Evolutionary conservation across 352 stramenopile genomes (phyloP), one percentile per base, ranked within the genome.

Genomic region (Globisporangium takayamanum): DNA sequence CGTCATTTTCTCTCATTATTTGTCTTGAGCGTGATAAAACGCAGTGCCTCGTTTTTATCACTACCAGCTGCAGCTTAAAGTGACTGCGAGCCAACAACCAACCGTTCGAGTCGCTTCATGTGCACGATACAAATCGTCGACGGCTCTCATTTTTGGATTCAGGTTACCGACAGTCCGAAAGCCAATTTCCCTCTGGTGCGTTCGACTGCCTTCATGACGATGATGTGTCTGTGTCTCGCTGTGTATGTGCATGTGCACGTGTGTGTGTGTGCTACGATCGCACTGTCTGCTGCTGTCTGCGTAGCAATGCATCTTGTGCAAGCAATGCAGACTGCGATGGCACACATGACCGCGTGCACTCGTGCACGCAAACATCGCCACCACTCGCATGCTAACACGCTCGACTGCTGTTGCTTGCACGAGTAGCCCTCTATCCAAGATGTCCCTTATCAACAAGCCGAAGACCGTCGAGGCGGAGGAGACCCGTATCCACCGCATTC

Each of bases 401-500:
- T 56, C 46, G 8, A 52, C 20, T 50, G 26, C 5, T 47, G 16
- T 22, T 56, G 16, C 12, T 39, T 18, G 54, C 37, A 51, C 15
- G 22, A 57, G 28, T 57, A 91, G 80, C 82, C 84, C 84, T 94
- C 80, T 83, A 94, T 94, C 81, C 84, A 92, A 64, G 68, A 94
- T 94, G 84, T 94, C 84, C 66, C 73, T 88, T 70, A 77, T 90
- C 63, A 87, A 80, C 74, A 94, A 94, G 81, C 79, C 80, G 47
- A 91, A 91, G 78, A 88, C 78, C 69, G 80, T 94, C 64, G 84
- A 93, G 63, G 78, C 72, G 64, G 86, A 94, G 60, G 82, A 94
- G 65, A 84, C 78, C 60, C 80, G 78, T 68, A 95, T 98, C 65
- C 91, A 97, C 81, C 92, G 96, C 74, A 99, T 99, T 79, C 94